Percentiles rank a stretch among this genome's conserved stretches.
These are phyloP conservation scores for Conringia planisiliqua DNA, from an alignment of 345 rosid genomes.

Conservation along the genomic window DNA sequence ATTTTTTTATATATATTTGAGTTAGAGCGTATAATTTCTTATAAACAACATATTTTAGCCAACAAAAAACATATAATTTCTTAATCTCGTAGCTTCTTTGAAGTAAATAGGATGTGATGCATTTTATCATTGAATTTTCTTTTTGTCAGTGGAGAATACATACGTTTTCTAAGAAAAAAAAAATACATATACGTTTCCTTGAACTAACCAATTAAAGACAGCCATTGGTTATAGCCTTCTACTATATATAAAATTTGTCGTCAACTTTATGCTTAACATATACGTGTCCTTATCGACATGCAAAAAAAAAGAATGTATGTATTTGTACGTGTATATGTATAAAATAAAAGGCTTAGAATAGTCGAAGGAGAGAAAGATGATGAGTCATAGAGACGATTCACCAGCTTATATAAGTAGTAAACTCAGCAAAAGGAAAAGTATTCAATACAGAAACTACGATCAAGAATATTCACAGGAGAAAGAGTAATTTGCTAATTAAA, in stretches of 20 bases:
- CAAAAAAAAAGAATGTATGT: neutral
- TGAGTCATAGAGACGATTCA: slow-evolving; percentile 25
- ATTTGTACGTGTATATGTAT: slow-evolving; percentile 8
- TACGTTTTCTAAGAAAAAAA: neutral
- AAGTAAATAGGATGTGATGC: neutral
- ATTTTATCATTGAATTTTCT: neutral
- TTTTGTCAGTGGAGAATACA: neutral
- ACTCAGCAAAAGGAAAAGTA: slow-evolving; percentile 10
- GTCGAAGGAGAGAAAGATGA: slow-evolving; percentile 16
- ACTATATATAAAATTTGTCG: neutral
- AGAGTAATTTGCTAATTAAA: slow-evolving; percentile 3
- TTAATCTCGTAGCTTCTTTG: neutral
- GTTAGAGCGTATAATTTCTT: neutral
- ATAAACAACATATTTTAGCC: too few relatives aligned
- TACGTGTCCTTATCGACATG: slow-evolving; percentile 32
- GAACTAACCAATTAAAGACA: neutral
- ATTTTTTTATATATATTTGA: neutral
- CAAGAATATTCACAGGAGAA: slow-evolving; percentile 20
- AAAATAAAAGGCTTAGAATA: slow-evolving; percentile 18
- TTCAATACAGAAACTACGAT: slow-evolving; percentile 15
- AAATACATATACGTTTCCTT: neutral
- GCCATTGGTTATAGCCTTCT: neutral
- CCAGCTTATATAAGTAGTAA: slow-evolving; percentile 29
- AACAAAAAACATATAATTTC: neutral
- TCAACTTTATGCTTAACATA: slow-evolving; percentile 23